Evolutionary conservation across 2,329 filamentous ascomycete species (phyloP), one percentile per base, ranked within the genome.

Genomic region (Colletotrichum sp.): DNA sequence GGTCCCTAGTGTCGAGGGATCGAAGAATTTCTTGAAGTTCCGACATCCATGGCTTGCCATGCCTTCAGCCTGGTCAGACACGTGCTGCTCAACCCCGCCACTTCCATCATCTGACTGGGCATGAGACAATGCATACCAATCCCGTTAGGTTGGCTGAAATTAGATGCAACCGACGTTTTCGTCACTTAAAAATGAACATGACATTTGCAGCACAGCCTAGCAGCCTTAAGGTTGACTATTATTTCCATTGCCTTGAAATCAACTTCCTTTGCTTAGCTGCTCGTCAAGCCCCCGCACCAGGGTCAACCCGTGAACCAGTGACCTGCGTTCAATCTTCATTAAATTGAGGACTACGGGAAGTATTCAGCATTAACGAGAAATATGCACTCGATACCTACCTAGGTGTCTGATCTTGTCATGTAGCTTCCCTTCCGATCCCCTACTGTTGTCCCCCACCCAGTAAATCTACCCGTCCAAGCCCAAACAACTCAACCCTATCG

Each of bases 251-350:
- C 28, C 28, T 30, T 30, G 28, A 30, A 30, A 30, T 30, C 28
- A 30, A 30, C 28, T 32, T 32, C 30, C 30, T 32, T 32, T 32
- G 30, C 30, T 12, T 32, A 10, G 30, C 30, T 32, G 3, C 9
- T 13, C n/a, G n/a, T 52, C n/a, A 52, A 52, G n/a, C 43, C n/a
- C 4, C 43, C 43, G 0, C 12, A 7, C 10, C 8, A 52, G n/a
- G 43, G 3, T 0, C 43, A 21, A 48, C n/a, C 6, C 0, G 43
- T 21, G 3, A 0, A 13, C 10, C n/a, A 9, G 43, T 21, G 1
- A 1, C n/a, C 3, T 4, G 3, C n/a, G 43, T 13, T 13, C n/a
- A 13, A 7, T 52, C 43, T 52, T 52, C 43, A 52, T 52, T 1
- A 21, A 21, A 4, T 21, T 48, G n/a, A 52, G 10, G 3, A 21